Conservation (phyloP, 1,284 basidiomycete genomes). For the Ceratobasidium sp. region DNA sequence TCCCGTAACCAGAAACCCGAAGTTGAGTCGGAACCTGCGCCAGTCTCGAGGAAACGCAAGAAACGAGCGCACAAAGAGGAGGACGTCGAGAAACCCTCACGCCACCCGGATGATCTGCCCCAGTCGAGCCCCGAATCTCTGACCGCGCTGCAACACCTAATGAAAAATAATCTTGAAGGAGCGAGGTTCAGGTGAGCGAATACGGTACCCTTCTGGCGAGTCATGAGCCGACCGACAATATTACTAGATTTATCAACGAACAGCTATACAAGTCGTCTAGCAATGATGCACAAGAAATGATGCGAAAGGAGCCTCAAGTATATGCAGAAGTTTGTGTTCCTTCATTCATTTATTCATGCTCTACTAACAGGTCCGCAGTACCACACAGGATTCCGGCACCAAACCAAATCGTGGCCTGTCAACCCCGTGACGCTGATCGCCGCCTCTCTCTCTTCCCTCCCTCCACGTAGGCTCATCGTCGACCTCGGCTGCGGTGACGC, state of each 20-base stretch:
- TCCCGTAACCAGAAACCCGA: conserved; percentile 11
- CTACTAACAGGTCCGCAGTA: conserved; percentile 69
- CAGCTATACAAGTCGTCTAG: conserved; percentile 87
- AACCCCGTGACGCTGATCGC: conserved; percentile 87
- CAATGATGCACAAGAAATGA: conserved; percentile 78
- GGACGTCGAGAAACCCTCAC: conserved; percentile 17
- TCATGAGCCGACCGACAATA: conserved; percentile 34
- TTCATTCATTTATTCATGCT: conserved; percentile 15
- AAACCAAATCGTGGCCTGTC: conserved; percentile 90
- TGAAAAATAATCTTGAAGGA: conserved; percentile 84
- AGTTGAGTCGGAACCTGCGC: conserved; percentile 5
- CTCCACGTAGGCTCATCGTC: conserved; percentile 79
- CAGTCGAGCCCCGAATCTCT: conserved; percentile 57
- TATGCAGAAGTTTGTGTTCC: conserved; percentile 75
- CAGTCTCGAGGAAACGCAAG: conserved; percentile 44
- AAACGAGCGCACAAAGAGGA: conserved; percentile 21
- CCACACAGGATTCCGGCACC: conserved; percentile 88
- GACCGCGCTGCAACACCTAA: conserved; percentile 78
- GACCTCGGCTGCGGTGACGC: conserved; percentile 98
- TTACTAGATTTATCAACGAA: conserved; percentile 84
- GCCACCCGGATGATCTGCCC: conserved; percentile 10
- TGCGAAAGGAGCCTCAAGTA: conserved; percentile 80
- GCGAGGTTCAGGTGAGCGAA: conserved; percentile 81
- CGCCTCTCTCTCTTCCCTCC: conserved; percentile 66
- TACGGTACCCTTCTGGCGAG: not conserved